Percentiles rank a stretch among this genome's conserved stretches.
phyloP scores from a whole-genome alignment of 192 early-diverging fungal genomes.

The Backusella liffmaniae region DNA sequence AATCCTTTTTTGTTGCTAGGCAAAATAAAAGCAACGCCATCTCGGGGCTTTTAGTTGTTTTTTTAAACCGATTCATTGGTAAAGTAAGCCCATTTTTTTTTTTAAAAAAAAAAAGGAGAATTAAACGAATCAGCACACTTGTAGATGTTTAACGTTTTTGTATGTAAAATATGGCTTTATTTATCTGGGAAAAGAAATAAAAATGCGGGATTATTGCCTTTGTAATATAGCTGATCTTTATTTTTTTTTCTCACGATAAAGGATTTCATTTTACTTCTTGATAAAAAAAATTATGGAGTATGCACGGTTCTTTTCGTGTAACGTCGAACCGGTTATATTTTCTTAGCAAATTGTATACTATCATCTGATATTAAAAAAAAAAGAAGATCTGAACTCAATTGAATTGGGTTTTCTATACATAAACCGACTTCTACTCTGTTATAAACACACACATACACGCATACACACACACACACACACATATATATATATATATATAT shows the following conservation, averaged over 20 bases:
- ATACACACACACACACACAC: not conserved
- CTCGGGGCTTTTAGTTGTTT: not conserved
- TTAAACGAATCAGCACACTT: not conserved
- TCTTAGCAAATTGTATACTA: not conserved
- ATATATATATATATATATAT: not conserved
- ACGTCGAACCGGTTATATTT: not conserved
- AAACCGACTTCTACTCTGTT: not conserved
- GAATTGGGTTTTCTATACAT: not conserved
- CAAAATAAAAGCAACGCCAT: not conserved
- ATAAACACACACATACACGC: not conserved
- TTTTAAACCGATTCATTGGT: not conserved
- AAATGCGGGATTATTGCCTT: not conserved
- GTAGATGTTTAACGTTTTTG: not conserved
- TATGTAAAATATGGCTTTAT: not conserved
- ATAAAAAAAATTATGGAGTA: not conserved
- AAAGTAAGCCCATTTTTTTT: not conserved
- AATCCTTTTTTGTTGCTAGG: not conserved
- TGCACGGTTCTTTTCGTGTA: slow-evolving; percentile 8
- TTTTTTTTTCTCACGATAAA: slow-evolving; percentile 9
- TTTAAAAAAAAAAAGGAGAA: not conserved
- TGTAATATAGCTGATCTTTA: not conserved
- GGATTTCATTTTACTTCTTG: not conserved
- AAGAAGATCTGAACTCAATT: not conserved
- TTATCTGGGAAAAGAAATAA: not conserved
- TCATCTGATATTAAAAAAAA: not conserved